These are phyloP conservation scores for Cyclocybe aegerita DNA, from an alignment of 768 basidiomycete species.

Conservation along the genomic window DNA sequence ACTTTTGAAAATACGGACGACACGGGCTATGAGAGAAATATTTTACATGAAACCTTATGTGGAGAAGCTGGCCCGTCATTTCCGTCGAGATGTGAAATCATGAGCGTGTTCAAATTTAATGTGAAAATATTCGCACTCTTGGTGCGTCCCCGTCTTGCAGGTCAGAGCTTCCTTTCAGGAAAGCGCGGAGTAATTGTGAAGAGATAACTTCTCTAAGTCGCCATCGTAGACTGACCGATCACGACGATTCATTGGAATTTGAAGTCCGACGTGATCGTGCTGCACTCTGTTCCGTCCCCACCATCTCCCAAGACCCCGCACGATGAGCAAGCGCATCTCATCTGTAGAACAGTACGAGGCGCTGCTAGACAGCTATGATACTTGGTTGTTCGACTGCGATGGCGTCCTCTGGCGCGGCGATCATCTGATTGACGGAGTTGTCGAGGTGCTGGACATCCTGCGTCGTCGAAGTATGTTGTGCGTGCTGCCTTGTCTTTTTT, in stretches of 20 bases:
- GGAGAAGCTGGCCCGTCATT: too few relatives aligned
- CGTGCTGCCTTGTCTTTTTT: slow-evolving; percentile 2
- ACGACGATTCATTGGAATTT: background rate
- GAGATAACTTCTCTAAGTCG: too few relatives aligned
- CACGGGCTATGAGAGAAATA: too few relatives aligned
- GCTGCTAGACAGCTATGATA: slow-evolving; percentile 73
- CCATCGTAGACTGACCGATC: background rate
- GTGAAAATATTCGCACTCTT: too few relatives aligned
- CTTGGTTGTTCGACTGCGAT: slow-evolving; percentile 96
- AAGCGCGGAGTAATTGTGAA: too few relatives aligned
- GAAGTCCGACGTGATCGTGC: too few relatives aligned
- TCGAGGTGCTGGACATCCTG: slow-evolving; percentile 71
- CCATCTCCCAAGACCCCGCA: slow-evolving; percentile 6
- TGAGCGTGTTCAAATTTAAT: too few relatives aligned
- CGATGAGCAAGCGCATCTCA: slow-evolving; percentile 38
- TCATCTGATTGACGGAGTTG: slow-evolving; percentile 72
- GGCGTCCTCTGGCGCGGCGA: slow-evolving; percentile 93
- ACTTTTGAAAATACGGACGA: too few relatives aligned
- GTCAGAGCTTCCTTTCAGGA: too few relatives aligned
- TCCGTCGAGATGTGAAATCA: too few relatives aligned
- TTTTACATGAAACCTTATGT: too few relatives aligned
- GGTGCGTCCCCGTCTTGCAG: too few relatives aligned
- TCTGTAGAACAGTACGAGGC: slow-evolving; percentile 44
- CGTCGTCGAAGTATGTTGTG: slow-evolving; percentile 64
- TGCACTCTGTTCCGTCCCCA: background rate